Evolutionary conservation across 139 green algal genomes (phyloP).

Genomic region (Pedinophyceae sp.): DNA sequence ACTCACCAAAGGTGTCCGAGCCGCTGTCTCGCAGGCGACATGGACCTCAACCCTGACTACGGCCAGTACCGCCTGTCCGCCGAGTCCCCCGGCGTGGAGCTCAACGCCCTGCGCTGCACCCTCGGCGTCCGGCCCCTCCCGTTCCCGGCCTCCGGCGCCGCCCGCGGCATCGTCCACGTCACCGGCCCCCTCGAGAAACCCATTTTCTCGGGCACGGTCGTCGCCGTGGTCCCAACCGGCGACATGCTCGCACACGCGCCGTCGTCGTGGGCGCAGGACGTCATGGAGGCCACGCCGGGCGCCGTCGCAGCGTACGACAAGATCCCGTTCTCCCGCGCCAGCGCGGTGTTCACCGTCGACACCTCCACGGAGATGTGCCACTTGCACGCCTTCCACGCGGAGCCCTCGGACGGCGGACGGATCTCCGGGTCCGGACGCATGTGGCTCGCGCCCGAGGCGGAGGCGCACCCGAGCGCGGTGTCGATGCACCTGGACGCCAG

Average conservation of each 20-base stretch:
- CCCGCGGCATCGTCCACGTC: slow-evolving; percentile 69
- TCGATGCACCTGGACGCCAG: slow-evolving; percentile 38
- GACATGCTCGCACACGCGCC: slow-evolving; percentile 17
- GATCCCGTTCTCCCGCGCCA: slow-evolving; percentile 11
- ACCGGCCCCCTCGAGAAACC: slow-evolving; percentile 78
- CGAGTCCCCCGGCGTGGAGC: slow-evolving; percentile 44
- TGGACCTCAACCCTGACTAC: slow-evolving; percentile 68
- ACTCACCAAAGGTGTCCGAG: too few relatives aligned
- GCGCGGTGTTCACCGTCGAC: slow-evolving; percentile 70
- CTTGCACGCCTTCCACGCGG: slow-evolving; percentile 17
- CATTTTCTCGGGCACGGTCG: slow-evolving; percentile 44
- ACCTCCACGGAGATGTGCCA: slow-evolving; percentile 29
- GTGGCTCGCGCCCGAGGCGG: slow-evolving; percentile 52
- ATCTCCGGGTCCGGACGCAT: slow-evolving; percentile 55
- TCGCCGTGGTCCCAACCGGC: slow-evolving; percentile 11
- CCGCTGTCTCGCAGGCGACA: too few relatives aligned
- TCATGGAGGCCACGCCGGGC: slow-evolving; percentile 15
- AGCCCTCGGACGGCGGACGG: slow-evolving; percentile 58
- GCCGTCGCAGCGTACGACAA: slow-evolving; percentile 78
- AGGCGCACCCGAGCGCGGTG: slow-evolving; percentile 66
- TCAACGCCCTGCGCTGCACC: slow-evolving; percentile 71
- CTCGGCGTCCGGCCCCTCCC: slow-evolving; percentile 62
- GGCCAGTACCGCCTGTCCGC: slow-evolving; percentile 71
- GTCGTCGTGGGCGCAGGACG: slow-evolving; percentile 15
- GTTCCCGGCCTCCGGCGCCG: slow-evolving; percentile 45